Evolutionary conservation across 225 moss, liverwort and hornwort genomes (phyloP).

Genomic region (Antitrichia curtipendula): DNA sequence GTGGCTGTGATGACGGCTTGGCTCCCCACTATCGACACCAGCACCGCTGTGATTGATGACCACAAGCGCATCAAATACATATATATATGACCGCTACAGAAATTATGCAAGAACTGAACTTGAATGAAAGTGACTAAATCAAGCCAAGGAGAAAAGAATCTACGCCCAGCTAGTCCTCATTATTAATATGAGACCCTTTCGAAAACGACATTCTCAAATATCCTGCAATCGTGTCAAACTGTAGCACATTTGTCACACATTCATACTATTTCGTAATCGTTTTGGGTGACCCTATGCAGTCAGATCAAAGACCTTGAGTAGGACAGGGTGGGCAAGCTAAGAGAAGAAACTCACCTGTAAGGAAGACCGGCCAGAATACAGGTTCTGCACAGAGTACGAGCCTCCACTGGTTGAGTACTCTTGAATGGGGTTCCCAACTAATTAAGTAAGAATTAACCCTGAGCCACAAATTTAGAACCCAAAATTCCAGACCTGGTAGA

Average conservation of each 20-base stretch:
- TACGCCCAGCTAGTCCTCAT: neutral
- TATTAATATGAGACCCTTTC: neutral
- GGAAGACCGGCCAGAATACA: conserved; percentile 25
- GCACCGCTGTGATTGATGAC: conserved; percentile 32
- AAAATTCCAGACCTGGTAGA: neutral
- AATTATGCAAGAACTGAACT: neutral
- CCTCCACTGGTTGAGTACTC: neutral
- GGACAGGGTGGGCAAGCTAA: neutral
- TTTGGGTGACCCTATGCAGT: no score
- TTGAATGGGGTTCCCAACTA: neutral
- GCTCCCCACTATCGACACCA: conserved; percentile 80
- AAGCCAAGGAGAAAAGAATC: neutral
- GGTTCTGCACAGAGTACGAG: conserved; percentile 7
- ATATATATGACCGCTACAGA: neutral
- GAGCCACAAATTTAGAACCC: neutral
- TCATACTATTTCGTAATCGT: neutral
- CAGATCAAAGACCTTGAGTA: no score
- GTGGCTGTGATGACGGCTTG: conserved; percentile 80
- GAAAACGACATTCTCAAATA: neutral
- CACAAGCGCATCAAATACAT: neutral
- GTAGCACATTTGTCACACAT: neutral
- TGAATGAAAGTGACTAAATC: neutral
- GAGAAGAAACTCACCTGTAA: neutral
- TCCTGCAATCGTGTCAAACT: neutral
- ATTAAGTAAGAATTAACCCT: neutral